Conservation (phyloP, 108 stramenopile species). For the Nitzschia sp. region DNA sequence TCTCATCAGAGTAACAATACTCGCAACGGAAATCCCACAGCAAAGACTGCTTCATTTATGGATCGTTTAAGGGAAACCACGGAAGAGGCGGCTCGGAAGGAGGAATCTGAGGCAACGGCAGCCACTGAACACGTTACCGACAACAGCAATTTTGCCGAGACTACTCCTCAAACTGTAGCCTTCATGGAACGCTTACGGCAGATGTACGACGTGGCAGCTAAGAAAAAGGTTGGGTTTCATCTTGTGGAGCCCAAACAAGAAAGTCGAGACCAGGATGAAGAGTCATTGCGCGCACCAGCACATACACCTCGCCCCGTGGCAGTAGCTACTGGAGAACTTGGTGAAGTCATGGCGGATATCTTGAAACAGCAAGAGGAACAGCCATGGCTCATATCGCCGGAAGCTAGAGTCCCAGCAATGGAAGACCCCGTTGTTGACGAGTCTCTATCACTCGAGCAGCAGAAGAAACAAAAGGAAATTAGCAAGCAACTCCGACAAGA, state of each 20-base stretch:
- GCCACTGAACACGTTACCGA: background rate
- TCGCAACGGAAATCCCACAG: slow-evolving; percentile 22
- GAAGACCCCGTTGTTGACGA: slow-evolving; percentile 7
- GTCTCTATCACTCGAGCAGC: slow-evolving; percentile 15
- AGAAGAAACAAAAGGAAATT: slow-evolving; percentile 32
- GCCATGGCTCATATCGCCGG: slow-evolving; percentile 72
- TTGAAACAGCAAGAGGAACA: slow-evolving; percentile 56
- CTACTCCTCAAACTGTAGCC: slow-evolving; percentile 49
- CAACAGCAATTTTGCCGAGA: background rate
- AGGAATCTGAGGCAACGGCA: slow-evolving; percentile 7
- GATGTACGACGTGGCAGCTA: slow-evolving; percentile 61
- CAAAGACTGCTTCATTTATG: slow-evolving; percentile 57
- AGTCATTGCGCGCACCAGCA: slow-evolving; percentile 26
- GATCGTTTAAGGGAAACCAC: slow-evolving; percentile 44
- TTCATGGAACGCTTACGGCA: slow-evolving; percentile 64
- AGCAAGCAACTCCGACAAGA: slow-evolving; percentile 42
- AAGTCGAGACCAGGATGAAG: background rate
- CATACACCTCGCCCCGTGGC: slow-evolving; percentile 61
- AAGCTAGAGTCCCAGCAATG: slow-evolving; percentile 56
- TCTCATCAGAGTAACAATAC: background rate
- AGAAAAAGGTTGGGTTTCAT: slow-evolving; percentile 47
- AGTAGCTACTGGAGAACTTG: slow-evolving; percentile 51
- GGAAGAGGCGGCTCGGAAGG: slow-evolving; percentile 1
- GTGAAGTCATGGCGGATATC: slow-evolving; percentile 53
- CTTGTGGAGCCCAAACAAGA: slow-evolving; percentile 25